Base-by-base conservation (phyloP, 2,329 filamentous ascomycete species). In the Colletotrichum plurivorum region DNA sequence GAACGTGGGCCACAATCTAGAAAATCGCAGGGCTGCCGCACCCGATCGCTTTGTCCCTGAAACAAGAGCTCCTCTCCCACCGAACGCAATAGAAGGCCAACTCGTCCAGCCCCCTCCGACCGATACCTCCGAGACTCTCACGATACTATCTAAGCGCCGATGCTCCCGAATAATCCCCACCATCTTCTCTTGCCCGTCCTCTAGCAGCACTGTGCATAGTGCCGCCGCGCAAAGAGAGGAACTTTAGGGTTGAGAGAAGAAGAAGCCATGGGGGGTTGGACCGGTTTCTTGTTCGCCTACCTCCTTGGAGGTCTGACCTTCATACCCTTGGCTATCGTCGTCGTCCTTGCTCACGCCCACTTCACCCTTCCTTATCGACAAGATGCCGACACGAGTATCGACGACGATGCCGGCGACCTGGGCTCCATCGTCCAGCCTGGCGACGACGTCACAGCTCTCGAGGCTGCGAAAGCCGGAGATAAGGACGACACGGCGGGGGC, bases 281-380 rank as follows among this genome's bases (percentile, higher is more conserved):
- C 83, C 39, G 78, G 78, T 74, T 90, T 95, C 76, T 84, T 97
- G 73, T 80, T 92, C 76, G 87, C 92, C 78, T 98, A 97, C 85
- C 78, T 97, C 73, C 82, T 97, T 68, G 95, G 95, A 80, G 95
- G 95, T 75, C 79, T 98, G 77, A 97, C 95, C 67, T 95, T 98
- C 78, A 78, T 97, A 67, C 95, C 95, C 36, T 84, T 97, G 4
- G 75, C 94, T 69, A 71, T 95, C 60, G 77, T 82, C 53, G 80
- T 87, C 55, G 75, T 93, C 64, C 77, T 95, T 61, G 77, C 89
- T 41, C 89, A 94, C 78, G 89, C 89, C 73, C 91, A 94, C 83
- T 82, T 92, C 67, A 89, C 90, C 13, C 86, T 94, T 61, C 92
- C 93, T 53, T 75, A 82, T 73, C 83, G 83, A 74, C 75, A 84